Evolutionary conservation across 176 grass and related monocot genomes (phyloP), one percentile per base, ranked within the genome.

Genomic region (Ensete ventricosum): DNA sequence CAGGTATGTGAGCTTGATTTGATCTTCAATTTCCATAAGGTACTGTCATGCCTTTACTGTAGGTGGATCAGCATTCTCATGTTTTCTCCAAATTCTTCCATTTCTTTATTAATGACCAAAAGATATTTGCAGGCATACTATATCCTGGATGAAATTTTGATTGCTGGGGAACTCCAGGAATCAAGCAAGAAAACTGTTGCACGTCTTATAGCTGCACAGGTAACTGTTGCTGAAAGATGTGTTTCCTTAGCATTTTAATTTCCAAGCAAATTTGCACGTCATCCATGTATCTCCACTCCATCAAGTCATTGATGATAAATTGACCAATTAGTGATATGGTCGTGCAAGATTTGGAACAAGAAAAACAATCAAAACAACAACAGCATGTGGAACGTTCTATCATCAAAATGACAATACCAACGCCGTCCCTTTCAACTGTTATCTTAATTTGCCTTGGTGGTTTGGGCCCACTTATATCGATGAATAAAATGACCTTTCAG

Each of bases 11-110:
- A 90, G 72, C 83, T 90, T 53, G 91, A 90, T 74, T 80, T 90
- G 60, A 90, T 90, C 62, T 90, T 90, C 87, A 94, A 94, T 77
- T 94, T 94, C 62, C 85, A 94, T 50, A 85, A 90, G 91, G 83
- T 87, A 67, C 11, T 20, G 22, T 54, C 73, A 4, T n/a, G 77
- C 23, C 66, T 75, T 1, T 48, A 26, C 20, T 23, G 2, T 55
- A 67, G 24, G 48, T 78, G 50, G 63, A 50, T 23, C 19, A 66
- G 16, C 52, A 24, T 69, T 24, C 2, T 1, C 22, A 12, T 25
- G 7, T 26, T 43, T 7, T 24, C 24, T 77, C n/a, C 7, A 12
- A 11, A 22, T 52, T 54, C 49, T 53, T 14, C 6, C 14, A 6
- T 26, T 55, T 77, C 63, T 43, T 52, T 53, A 53, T 53, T 50